These are phyloP conservation scores for Pyrenopolyporus hunteri DNA, from an alignment of 495 filamentous ascomycete genomes.

Conservation along the genomic window DNA sequence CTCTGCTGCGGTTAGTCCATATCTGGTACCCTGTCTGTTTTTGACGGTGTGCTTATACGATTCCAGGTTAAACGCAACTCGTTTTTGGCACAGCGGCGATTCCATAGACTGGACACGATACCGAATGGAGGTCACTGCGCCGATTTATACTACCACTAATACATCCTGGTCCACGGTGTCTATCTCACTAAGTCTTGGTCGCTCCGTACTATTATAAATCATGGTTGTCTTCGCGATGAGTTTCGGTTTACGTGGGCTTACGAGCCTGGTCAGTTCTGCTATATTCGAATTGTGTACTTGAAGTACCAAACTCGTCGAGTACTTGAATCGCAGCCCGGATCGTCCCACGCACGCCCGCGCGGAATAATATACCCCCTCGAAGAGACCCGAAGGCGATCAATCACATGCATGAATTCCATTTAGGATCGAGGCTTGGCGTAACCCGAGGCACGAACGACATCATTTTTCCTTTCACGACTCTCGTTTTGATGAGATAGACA, in stretches of 20 bases:
- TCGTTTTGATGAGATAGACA: conserved; percentile 46
- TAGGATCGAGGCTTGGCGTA: conserved; percentile 31
- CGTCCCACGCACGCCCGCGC: conserved; percentile 4
- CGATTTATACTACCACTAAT: conserved; percentile 40
- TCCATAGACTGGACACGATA: conserved; percentile 41
- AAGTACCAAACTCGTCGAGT: background rate
- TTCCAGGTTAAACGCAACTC: conserved; percentile 31
- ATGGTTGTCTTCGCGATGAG: conserved; percentile 17
- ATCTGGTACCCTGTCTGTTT: background rate
- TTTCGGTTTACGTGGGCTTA: conserved; percentile 5
- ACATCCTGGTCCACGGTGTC: conserved; percentile 21
- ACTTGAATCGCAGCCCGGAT: conserved; percentile 6
- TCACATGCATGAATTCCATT: conserved; percentile 20
- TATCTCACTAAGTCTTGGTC: conserved; percentile 21
- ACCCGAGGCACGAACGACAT: conserved; percentile 40
- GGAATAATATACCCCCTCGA: conserved; percentile 17
- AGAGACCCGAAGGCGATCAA: conserved; percentile 14
- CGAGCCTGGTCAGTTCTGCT: background rate
- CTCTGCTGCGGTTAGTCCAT: conserved; percentile 83
- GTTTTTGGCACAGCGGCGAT: conserved; percentile 34
- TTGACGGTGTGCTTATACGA: conserved; percentile 6
- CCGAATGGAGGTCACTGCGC: conserved; percentile 34
- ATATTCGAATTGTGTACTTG: background rate
- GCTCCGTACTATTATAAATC: conserved; percentile 5
- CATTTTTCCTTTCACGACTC: conserved; percentile 44